phyloP scores from a whole-genome alignment of 2,329 filamentous ascomycete genomes.

The Paramyrothecium sp. region DNA sequence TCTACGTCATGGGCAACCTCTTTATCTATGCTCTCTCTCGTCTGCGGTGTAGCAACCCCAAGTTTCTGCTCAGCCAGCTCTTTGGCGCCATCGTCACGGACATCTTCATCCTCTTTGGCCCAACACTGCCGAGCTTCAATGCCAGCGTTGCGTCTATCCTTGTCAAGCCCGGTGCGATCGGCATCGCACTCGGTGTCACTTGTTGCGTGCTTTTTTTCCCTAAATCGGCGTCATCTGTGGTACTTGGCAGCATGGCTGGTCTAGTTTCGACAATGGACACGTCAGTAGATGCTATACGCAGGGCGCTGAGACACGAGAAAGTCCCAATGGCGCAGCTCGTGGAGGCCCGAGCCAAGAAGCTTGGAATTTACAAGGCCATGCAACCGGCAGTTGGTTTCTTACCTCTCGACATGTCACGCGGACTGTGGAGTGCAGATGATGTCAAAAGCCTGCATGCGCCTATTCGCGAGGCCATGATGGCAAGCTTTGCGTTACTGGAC shows the following conservation, averaged over 20 bases:
- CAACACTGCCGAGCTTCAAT: slow-evolving; percentile 37
- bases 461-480: slow-evolving; percentile 31
- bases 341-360: slow-evolving; percentile 20
- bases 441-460: slow-evolving; percentile 33
- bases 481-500: slow-evolving; percentile 36
- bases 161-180: slow-evolving; percentile 44
- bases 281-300: slow-evolving; percentile 27
- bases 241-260: slow-evolving; percentile 31
- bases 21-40: slow-evolving; percentile 44
- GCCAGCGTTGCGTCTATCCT: slow-evolving; percentile 35
- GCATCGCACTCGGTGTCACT: slow-evolving; percentile 40
- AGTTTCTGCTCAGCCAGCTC: slow-evolving; percentile 41
- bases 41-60: slow-evolving; percentile 41
- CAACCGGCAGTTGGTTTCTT: slow-evolving; percentile 40
- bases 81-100: slow-evolving; percentile 46
- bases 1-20: slow-evolving; percentile 33
- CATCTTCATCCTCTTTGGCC: slow-evolving; percentile 41
- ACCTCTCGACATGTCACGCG: slow-evolving; percentile 43
- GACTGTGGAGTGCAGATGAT: slow-evolving; percentile 43
- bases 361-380: slow-evolving; percentile 33
- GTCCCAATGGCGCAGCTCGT: slow-evolving; percentile 27
- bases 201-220: slow-evolving; percentile 47
- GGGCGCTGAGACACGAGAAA: slow-evolving; percentile 14
- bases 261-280: slow-evolving; percentile 27
- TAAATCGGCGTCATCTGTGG: slow-evolving; percentile 43